Percentiles rank a stretch among this genome's conserved stretches.
These are phyloP conservation scores for Hypseocharis bilobata DNA, from an alignment of 441 rosid genomes.

Conservation along the genomic window DNA sequence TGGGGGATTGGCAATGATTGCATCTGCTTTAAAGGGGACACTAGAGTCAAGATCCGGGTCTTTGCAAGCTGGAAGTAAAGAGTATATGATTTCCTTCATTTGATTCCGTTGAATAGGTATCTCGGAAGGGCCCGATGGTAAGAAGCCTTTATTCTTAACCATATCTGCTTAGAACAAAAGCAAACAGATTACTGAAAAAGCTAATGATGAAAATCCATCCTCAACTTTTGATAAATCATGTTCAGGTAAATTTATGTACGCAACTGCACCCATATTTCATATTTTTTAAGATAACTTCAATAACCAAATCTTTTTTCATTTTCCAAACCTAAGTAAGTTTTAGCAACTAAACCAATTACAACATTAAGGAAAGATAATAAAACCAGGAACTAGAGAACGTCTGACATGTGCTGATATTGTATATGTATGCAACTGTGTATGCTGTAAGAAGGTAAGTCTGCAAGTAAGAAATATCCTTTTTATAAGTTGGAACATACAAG, in stretches of 20 bases:
- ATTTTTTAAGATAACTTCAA: background rate
- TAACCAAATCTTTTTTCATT: constrained; percentile 2
- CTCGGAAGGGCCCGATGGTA: constrained; percentile 96
- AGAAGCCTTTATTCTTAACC: constrained; percentile 96
- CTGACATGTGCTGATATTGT: no score
- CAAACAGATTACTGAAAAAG: constrained; percentile 19
- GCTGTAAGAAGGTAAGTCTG: no score
- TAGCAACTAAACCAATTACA: background rate
- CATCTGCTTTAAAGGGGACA: constrained; percentile 79
- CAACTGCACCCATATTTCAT: constrained; percentile 10
- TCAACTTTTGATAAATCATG: constrained; percentile 4
- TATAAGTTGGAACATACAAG: no score
- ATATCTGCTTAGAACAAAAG: constrained; percentile 54
- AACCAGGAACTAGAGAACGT: background rate
- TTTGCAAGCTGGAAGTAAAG: constrained; percentile 87
- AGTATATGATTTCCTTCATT: constrained; percentile 73
- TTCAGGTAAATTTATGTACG: constrained; percentile 4
- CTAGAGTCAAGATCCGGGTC: constrained; percentile 84
- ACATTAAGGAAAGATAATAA: background rate
- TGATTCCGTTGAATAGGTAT: constrained; percentile 82
- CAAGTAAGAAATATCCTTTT: no score
- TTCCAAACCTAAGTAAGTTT: background rate
- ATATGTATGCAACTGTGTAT: background rate
- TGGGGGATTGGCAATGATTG: constrained; percentile 97
- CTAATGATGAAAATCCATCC: constrained; percentile 16